phyloP scores from a whole-genome alignment of 164 flowering plant genomes.

The Warburgia ugandensis region DNA sequence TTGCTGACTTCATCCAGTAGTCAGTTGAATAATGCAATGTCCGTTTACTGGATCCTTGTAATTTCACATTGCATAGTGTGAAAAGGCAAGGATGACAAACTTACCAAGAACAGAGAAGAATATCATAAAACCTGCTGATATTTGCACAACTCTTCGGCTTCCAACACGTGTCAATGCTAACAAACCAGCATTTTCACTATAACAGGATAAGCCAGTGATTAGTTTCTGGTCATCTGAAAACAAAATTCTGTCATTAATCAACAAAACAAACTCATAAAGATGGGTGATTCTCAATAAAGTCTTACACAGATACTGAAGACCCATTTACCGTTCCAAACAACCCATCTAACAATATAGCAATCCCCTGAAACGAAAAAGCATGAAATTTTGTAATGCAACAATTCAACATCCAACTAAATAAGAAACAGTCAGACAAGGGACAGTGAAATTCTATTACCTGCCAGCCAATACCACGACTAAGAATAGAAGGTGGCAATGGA shows the following conservation, averaged over 20 bases:
- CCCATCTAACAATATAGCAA: conserved; percentile 76
- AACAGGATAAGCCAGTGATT: conserved; percentile 4
- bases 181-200: conserved; percentile 95
- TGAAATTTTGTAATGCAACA: background rate
- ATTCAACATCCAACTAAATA: background rate
- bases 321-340: conserved; percentile 84
- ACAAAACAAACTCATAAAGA: background rate
- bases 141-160: conserved; percentile 95
- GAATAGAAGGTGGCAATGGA: conserved; percentile 77
- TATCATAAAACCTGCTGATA: conserved; percentile 95
- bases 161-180: conserved; percentile 89
- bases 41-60: too few species aligned
- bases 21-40: too few species aligned
- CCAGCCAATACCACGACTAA: conserved; percentile 96
- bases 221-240: too few species aligned
- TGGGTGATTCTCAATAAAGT: conserved; percentile 1
- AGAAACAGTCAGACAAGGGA: background rate
- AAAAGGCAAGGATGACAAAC: too few species aligned
- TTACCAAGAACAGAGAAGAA: conserved; percentile 95
- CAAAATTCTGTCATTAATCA: background rate
- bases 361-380: conserved; percentile 37
- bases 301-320: conserved; percentile 84
- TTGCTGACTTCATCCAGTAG: too few species aligned
- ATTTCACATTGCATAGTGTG: too few species aligned
- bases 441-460: conserved; percentile 42